Evolutionary conservation across 805 yeast genomes (phyloP), one percentile per base, ranked within the genome.

Genomic region (Lachancea quebecensis): DNA sequence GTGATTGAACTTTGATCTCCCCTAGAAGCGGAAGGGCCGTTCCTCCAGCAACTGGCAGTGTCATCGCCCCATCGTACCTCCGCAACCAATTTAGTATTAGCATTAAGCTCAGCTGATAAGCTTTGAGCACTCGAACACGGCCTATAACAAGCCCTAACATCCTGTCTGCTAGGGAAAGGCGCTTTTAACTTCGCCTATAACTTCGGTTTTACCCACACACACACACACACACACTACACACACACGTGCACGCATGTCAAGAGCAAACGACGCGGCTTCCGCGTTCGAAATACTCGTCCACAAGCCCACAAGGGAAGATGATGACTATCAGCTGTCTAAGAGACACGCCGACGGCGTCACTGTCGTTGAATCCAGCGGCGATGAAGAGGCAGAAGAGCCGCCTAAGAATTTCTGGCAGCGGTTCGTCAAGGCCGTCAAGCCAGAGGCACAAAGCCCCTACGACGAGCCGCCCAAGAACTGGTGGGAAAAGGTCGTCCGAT

Each of bases 211-310:
- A 4, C 25, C 4, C 4, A 21, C 25, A 21, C 25, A 21, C 25
- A 4, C 25, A 21, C 12, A 18, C n/a, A n/a, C n/a, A n/a, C n/a
- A n/a, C n/a, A n/a, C n/a, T n/a, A n/a, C n/a, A n/a, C n/a, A 18
- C 17, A 42, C 37, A 40, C 3, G 31, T 16, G 10, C 35, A 28
- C 28, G 34, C 38, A 40, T 40, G 43, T 17, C 27, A 11, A 14
- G 28, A 3, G 38, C 41, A 11, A 44, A 39, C 43, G 47, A 44
- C 43, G 44, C 40, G 17, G 43, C 47, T n/a, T 44, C 47, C 4
- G 47, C 47, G 21, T 44, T 44, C 33, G 47, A 44, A 39, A 39
- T 44, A 17, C 40, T 39, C 9, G 33, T 40, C 9, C 35, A 44
- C 17, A 38, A 35, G 35, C 35, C 40, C 14, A 36, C 40, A 27